These are phyloP conservation scores for Coniochaeta hoffmannii DNA, from an alignment of 2,329 filamentous ascomycete genomes.

Conservation along the genomic window DNA sequence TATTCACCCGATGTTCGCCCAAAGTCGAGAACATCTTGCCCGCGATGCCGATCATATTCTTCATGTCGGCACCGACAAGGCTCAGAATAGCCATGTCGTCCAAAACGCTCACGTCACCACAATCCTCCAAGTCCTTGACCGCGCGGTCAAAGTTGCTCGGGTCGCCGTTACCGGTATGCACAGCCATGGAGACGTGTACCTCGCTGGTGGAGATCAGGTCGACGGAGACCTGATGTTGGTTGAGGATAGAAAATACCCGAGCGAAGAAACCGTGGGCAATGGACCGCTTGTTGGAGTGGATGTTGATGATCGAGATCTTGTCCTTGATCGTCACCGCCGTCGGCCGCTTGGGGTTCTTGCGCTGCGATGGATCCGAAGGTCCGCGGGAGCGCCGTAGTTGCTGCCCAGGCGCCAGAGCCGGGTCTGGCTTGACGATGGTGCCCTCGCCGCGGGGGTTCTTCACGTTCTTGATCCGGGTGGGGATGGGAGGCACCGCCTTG, in stretches of 20 bases:
- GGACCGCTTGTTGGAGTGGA: slow-evolving; percentile 94
- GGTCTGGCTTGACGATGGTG: slow-evolving; percentile 77
- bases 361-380: slow-evolving; percentile 22
- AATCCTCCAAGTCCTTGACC: slow-evolving; percentile 65
- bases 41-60: slow-evolving; percentile 92
- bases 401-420: slow-evolving; percentile 43
- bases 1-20: slow-evolving; percentile 89
- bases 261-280: slow-evolving; percentile 95
- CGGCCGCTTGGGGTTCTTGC: slow-evolving; percentile 62
- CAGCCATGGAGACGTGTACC: slow-evolving; percentile 94
- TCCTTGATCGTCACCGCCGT: slow-evolving; percentile 96
- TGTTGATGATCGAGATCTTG: slow-evolving; percentile 93
- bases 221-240: slow-evolving; percentile 80
- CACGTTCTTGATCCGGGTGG: slow-evolving; percentile 86
- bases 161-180: slow-evolving; percentile 69
- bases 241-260: slow-evolving; percentile 84
- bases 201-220: slow-evolving; percentile 95
- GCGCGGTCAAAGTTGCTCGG: slow-evolving; percentile 59
- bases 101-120: slow-evolving; percentile 85
- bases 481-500: slow-evolving; percentile 69
- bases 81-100: slow-evolving; percentile 93
- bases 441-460: slow-evolving; percentile 75
- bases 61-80: slow-evolving; percentile 90
- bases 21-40: slow-evolving; percentile 93
- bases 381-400: slow-evolving; percentile 48